Evolutionary conservation across 1,284 basidiomycete species (phyloP), one percentile per base, ranked within the genome.

Genomic region (Cryptococcus neoformans): DNA sequence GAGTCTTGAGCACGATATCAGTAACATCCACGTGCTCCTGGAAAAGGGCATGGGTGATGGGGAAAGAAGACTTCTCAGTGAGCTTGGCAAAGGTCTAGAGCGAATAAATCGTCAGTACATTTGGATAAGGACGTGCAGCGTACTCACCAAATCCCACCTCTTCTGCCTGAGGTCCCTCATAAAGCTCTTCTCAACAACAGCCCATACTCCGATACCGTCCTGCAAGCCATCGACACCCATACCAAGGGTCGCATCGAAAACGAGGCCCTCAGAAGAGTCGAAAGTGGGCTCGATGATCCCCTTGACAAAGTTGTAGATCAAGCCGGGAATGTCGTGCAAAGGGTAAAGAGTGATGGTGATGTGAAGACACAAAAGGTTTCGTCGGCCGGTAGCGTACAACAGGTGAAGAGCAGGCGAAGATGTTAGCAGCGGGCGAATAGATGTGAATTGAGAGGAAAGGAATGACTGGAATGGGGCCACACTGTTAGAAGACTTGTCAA

Each of bases 131-230:
- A 16, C 17, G n/a, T n/a, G n/a, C n/a, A 47, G 39, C 39, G 2
- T 4, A 82, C 86, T 70, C 58, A 94, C 91, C 72, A 94, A 74
- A 76, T 94, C 92, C 88, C 90, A 95, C 56, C 92, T 83, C 53
- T 82, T 78, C 60, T 85, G 80, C 74, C 85, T 86, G 67, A 90
- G 82, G 36, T 79, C 79, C 58, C 82, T 78, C 63, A 94, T 81
- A 63, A 88, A 85, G 58, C 86, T 83, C 81, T 94, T 94, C 45
- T 84, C 82, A 36, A 92, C 86, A 48, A 93, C 74, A 9, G 84
- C 90, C 86, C 88, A 94, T 1, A 93, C 89, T 69, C 90, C 92
- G 55, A 85, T 39, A 69, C 78, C 63, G 79, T 81, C 74, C 57
- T 73, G 70, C n/a, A 73, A 59, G 6, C 73, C 74, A 1, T 58